Base-by-base conservation (phyloP, 306 rosid genomes). In the Pueraria montana region DNA sequence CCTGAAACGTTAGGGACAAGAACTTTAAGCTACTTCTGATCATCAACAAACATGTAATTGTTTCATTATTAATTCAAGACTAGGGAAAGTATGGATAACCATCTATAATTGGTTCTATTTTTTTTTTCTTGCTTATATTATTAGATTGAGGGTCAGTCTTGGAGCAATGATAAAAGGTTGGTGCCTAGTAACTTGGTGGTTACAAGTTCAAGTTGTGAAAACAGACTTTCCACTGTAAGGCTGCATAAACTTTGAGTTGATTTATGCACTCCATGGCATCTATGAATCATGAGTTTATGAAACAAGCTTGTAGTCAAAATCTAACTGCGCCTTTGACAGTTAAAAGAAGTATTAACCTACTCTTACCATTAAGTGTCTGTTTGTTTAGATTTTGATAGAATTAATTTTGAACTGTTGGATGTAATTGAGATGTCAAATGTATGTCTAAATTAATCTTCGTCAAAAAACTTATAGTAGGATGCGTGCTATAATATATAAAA, bases 1-100 rank as follows among this genome's bases (percentile, higher is more conserved):
- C 95, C 97, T 92, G 85, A 68, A 61, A 86, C 11, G 13, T 64
- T 46, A 20, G 23, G 18, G 65, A 30, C n/a, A 52, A 20, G 23
- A 46, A 81, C 72, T 43, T 85, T 10, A 76, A 7, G 40, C 40
- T 34, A 34, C 40, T 34, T 34, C 40, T 34, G 53, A 30, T 40
- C 69, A 40, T 40, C 11, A 1, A 69, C 48, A 10, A 78, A 64
- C 14, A 11, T 2, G 4, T 46, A 42, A 53, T 43, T 13, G 14
- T 38, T 20, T 79, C 65, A 38, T 68, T 58, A n/a, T 58, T 17
- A 48, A 3, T 42, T 55, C 48, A 70, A 24, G 59, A 55, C 20
- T 56, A 26, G 34, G 59, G 62, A 45, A 46, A 76, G 4, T 13
- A 43, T 42, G 48, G 56, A 74, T 34, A 32, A 30, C 17, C 12